A percentile compares a stretch with the other conserved stretches of the same genome.
Conservation (phyloP, 192 early-diverging fungal species). For the Spizellomyces punctatus region DNA sequence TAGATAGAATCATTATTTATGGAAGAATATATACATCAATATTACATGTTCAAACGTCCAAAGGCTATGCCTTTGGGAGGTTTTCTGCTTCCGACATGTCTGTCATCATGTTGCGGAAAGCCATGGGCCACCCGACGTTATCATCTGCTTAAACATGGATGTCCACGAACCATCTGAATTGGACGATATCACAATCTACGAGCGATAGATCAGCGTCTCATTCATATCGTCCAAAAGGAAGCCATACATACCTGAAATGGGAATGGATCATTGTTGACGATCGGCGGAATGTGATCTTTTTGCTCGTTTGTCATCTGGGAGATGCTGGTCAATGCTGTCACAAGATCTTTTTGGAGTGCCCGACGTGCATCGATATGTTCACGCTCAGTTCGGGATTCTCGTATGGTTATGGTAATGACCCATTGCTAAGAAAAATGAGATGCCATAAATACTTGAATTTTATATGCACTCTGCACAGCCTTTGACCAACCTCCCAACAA, state of each 20-base stretch:
- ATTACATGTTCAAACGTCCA: too few species aligned
- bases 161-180: constrained; percentile 28
- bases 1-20: too few species aligned
- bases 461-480: background rate
- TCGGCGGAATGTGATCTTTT: constrained; percentile 47
- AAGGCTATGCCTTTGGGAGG: too few species aligned
- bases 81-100: background rate
- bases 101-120: constrained; percentile 18
- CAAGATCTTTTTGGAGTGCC: constrained; percentile 34
- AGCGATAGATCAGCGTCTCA: background rate
- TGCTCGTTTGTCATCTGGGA: constrained; percentile 42
- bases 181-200: constrained; percentile 22
- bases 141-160: constrained; percentile 34
- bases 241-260: constrained; percentile 39
- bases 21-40: too few species aligned
- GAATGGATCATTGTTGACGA: constrained; percentile 45
- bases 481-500: constrained; percentile 44
- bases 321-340: constrained; percentile 29
- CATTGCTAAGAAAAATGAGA: constrained; percentile 34
- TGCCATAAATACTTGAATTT: background rate
- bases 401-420: constrained; percentile 30
- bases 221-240: background rate
- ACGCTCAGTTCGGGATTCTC: constrained; percentile 37
- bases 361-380: constrained; percentile 42
- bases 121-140: constrained; percentile 29